phyloP scores from a whole-genome alignment of 202 grass and related monocot species.

The Carex sylvatica region DNA sequence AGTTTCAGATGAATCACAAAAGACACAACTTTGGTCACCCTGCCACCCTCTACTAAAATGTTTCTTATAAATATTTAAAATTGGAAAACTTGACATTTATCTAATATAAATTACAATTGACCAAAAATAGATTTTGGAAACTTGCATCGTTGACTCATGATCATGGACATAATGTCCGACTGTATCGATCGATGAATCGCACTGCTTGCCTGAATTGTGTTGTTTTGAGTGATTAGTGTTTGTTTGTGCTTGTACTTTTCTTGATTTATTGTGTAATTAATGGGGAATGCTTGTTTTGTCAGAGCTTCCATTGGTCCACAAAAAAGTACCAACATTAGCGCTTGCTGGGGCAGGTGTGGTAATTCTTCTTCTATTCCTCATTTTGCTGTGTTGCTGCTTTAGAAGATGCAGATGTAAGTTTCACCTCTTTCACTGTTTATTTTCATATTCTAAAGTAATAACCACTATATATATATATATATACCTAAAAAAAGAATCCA shows the following conservation, averaged over 20 bases:
- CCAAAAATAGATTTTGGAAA: not conserved
- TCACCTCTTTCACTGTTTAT: not conserved
- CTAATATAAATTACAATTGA: not conserved
- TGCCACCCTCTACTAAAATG: no score
- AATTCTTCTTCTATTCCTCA: not conserved
- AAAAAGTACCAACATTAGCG: not conserved
- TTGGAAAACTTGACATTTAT: no score
- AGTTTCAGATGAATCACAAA: no score
- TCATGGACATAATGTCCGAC: not conserved
- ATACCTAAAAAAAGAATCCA: not conserved
- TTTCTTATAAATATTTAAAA: no score
- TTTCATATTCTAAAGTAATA: not conserved
- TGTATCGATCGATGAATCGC: not conserved
- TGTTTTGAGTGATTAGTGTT: not conserved
- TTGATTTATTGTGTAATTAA: not conserved
- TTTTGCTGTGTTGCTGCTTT: not conserved
- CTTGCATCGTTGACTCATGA: no score
- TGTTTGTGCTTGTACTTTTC: not conserved
- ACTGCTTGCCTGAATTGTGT: not conserved
- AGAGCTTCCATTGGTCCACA: not conserved
- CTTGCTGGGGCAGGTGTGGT: not conserved
- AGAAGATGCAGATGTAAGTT: not conserved
- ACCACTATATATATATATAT: not conserved
- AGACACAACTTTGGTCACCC: no score
- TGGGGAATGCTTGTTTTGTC: not conserved